Evolutionary conservation across 495 filamentous ascomycete genomes (phyloP), one percentile per base, ranked within the genome.

Genomic region (Umbilicaria muhlenbergii): DNA sequence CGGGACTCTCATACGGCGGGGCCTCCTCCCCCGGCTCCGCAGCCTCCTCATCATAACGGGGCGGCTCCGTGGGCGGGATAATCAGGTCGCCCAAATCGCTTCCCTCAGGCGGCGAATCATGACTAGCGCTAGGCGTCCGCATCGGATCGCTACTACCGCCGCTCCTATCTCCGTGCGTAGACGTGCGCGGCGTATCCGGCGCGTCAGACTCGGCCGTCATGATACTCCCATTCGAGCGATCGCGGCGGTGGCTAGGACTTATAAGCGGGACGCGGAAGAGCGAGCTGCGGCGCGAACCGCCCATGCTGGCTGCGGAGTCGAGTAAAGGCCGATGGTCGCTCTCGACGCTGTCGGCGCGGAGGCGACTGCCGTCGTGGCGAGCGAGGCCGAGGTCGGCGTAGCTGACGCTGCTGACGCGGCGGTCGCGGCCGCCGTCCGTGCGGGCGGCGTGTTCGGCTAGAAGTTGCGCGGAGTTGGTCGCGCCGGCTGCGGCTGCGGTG

Each of bases 381-480:
- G 84, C 87, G 39, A 92, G 73, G 28, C 91, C 91, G 11, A 96
- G 58, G 10, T 85, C 80, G 5, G 77, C 86, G 54, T 98, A 98
- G 44, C 75, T 78, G 12, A 95, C 91, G 45, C 75, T 82, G 37
- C 83, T 82, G 34, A 94, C 77, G 7, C 86, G 72, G 21, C 80
- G 69, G 21, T 87, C 79, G 7, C 85, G 74, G 36, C 77, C 74
- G 13, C 64, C 61, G 24, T 28, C 24, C 43, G 67, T 67, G 28
- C 80, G 66, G 24, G 74, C 64, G 24, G 79, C 78, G 49, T 86
- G 79, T 44, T 82, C 75, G 3, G 74, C 71, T 2, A 87, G 69
- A 41, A 83, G 59, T 5, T 28, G 24, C 1, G 24, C 6, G 16
- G 58, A 47, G 11, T 57, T 43, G 5, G 62, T 50, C 8, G 57